Evolutionary conservation across 2,329 filamentous ascomycete species (phyloP), one percentile per base, ranked within the genome.

Genomic region (Venturia effusa): DNA sequence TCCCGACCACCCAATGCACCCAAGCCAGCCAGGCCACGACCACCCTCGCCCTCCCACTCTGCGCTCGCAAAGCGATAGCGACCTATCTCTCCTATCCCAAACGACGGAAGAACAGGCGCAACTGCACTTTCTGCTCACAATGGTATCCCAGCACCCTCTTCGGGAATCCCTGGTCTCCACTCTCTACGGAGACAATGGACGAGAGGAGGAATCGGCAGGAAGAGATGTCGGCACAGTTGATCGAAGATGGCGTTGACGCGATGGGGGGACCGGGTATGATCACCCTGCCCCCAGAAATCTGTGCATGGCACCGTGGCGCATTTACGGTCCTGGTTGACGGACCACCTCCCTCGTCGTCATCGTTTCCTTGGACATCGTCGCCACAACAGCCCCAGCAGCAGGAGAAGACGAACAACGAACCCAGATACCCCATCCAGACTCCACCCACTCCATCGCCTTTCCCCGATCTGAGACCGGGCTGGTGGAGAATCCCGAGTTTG

Each of bases 61-160:
- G 74, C 65, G 67, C 71, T 6, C 69, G 66, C 7, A 66, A 70
- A 24, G 72, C 72, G 22, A 70, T 74, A 37, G 69, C 68, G 11
- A 69, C 67, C 57, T 70, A 73, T 62, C 66, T 74, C 4, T 39
- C 67, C 1, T 63, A 43, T 27, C 66, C 70, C 13, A 40, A 59
- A 10, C 43, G 63, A 1, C 64, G 66, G 10, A 66, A 65, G 22
- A 66, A 62, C 13, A 68, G 68, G 39, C 66, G 64, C 7, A 69
- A 71, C 61, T 76, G 74, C 64, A 66, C 70, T 1, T 55, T 71
- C 2, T 76, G 74, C 67, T 72, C 71, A 61, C 63, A 65, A 2
- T 61, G 67, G 0, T 75, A 74, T 45, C 72, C 72, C 0, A 11
- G 63, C 8, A 59, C 62, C n/a, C 65, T 71, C 32, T 76, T 76